These are phyloP conservation scores for Neoarthrinium moseri DNA, from an alignment of 2,329 filamentous ascomycete genomes.

Conservation along the genomic window DNA sequence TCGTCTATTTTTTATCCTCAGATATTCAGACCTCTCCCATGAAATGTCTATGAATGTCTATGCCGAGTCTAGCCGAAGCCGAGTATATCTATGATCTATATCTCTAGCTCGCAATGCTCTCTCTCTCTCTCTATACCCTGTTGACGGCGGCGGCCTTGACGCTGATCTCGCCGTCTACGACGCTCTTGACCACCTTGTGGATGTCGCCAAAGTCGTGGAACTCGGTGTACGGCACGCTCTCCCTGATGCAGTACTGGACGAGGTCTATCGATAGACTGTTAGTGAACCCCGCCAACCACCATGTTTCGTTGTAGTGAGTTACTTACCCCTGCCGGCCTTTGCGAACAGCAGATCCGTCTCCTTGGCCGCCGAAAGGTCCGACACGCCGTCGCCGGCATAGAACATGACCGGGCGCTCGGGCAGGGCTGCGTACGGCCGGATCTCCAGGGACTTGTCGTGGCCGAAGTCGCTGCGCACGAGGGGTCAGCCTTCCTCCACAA, in stretches of 20 bases:
- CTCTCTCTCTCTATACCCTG: constrained; percentile 13
- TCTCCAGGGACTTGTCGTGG: constrained; percentile 94
- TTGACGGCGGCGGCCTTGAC: constrained; percentile 65
- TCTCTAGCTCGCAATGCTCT: not conserved
- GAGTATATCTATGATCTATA: too few relatives aligned
- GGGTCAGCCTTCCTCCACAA: too few relatives aligned
- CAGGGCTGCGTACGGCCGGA: constrained; percentile 80
- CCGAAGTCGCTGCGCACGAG: constrained; percentile 69
- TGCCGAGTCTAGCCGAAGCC: too few relatives aligned
- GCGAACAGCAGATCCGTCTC: constrained; percentile 94
- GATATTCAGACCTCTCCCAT: too few relatives aligned
- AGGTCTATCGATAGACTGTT: constrained; percentile 59
- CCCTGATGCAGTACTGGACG: constrained; percentile 79
- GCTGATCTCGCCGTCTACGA: constrained; percentile 69
- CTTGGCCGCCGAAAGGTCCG: constrained; percentile 84
- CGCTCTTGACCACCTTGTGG: constrained; percentile 71
- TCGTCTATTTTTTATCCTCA: too few relatives aligned
- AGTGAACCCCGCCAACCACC: too few relatives aligned
- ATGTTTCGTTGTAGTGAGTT: not conserved
- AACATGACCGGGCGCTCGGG: constrained; percentile 80
- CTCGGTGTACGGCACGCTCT: constrained; percentile 82
- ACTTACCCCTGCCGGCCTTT: constrained; percentile 79
- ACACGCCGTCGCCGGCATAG: constrained; percentile 94
- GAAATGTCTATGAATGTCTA: not conserved
- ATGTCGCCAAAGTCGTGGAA: constrained; percentile 86